Conservation (phyloP, 108 stramenopile species). For the Licmophora abbreviata region DNA sequence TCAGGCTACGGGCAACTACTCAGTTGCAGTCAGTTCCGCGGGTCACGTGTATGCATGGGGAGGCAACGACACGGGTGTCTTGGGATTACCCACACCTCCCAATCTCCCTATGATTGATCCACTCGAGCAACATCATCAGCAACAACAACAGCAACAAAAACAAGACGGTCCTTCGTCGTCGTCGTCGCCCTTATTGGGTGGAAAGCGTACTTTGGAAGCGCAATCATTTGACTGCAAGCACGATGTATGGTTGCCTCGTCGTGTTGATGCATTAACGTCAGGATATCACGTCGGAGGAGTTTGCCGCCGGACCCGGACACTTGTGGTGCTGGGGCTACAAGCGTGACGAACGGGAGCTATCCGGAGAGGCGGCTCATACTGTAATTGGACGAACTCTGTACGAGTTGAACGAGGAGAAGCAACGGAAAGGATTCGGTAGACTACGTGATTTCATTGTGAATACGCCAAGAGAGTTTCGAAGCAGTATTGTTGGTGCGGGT, state of each 20-base stretch:
- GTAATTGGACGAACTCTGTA: slow-evolving; percentile 27
- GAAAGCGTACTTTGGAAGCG: neutral
- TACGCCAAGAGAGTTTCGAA: neutral
- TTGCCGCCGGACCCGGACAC: neutral
- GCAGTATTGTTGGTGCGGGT: neutral
- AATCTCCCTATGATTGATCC: slow-evolving; percentile 38
- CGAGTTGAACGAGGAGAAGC: slow-evolving; percentile 23
- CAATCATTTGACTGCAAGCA: slow-evolving; percentile 15
- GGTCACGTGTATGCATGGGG: slow-evolving; percentile 83
- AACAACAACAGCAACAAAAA: neutral
- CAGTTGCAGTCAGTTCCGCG: slow-evolving; percentile 52
- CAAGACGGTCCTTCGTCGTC: too few relatives aligned
- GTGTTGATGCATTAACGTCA: slow-evolving; percentile 26
- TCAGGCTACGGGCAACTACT: slow-evolving; percentile 61
- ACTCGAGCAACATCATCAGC: slow-evolving; percentile 10
- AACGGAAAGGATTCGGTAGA: neutral
- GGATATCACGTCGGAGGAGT: neutral
- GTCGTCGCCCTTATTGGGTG: too few relatives aligned
- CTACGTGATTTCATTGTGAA: slow-evolving; percentile 1
- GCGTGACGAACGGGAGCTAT: neutral
- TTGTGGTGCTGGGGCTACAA: neutral
- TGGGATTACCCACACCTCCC: slow-evolving; percentile 62
- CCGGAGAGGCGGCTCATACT: too few relatives aligned
- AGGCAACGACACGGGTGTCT: slow-evolving; percentile 58
- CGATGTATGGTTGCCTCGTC: slow-evolving; percentile 45